Evolutionary conservation across 768 basidiomycete genomes (phyloP), one percentile per base, ranked within the genome.

Genomic region (Lactarius sanguifluus): DNA sequence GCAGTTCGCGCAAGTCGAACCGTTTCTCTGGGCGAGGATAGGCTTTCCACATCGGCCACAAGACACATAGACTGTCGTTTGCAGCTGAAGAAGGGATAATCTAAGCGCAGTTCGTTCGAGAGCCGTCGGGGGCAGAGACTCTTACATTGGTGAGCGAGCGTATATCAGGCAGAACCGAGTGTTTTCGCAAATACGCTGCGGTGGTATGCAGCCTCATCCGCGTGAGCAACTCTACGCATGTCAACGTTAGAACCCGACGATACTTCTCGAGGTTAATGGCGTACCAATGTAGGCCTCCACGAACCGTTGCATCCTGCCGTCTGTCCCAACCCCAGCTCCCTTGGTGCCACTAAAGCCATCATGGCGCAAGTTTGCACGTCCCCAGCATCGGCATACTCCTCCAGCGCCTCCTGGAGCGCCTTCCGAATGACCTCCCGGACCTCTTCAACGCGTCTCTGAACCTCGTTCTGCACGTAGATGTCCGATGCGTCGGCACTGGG

Each of bases 351-450:
- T 1, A 90, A 72, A 3, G 84, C 80, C 18, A 94, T 73, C 81
- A 90, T 84, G 1, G 90, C 85, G 75, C 91, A 92, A 81, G 86
- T 90, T 72, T 92, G 92, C 1, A 92, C 79, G 71, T 94, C 88
- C 16, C 92, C 92, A 5, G 52, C 54, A 88, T 92, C 61, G 5
- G 61, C 62, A 13, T 64, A 66, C 16, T 63, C 68, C 52, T 69
- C 70, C 32, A 62, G 25, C 6, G 70, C 71, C 20, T 62, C 61
- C 18, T 20, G 65, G 8, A 57, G 30, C 18, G n/a, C 66, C 4
- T 50, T 25, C 20, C 45, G 62, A 55, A 63, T 70, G 32, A 68
- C 64, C 25, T 59, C 61, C 32, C 57, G 65, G 43, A 63, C 71
- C 32, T 67, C 61, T 47, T 61, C 57, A 7, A 62, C 32, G 36